Evolutionary conservation across 2,329 filamentous ascomycete species (phyloP), one percentile per base, ranked within the genome.

Genomic region (Penicillium paneum): DNA sequence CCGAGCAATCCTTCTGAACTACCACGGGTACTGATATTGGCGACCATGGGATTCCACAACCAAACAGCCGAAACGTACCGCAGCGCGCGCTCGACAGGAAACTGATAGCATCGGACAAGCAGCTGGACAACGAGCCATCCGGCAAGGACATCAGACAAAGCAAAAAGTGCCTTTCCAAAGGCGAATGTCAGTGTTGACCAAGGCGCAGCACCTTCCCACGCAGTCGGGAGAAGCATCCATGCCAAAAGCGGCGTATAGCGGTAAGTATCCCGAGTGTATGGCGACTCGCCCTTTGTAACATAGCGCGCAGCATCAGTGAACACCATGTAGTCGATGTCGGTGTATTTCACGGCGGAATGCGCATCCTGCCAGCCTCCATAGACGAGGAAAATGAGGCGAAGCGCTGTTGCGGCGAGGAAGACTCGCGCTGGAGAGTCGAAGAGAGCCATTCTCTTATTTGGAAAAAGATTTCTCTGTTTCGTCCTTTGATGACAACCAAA

Each of bases 1-100:
- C 90, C 91, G 8, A 99, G 74, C 12, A 99, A 71, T 0, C 94
- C 94, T 74, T 99, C 94, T 0, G 91, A 94, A 75, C 92, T 97
- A 13, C 94, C 94, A 45, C 94, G 81, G 12, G 94, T 97, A 74
- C 91, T 96, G 67, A 99, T 99, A 35, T 91, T 91, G 0, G 94
- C 94, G 10, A 97, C 94, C 92, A 99, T 97, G 0, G 94, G 94
- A 67, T 99, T 99, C 68, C 97, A 81, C 57, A 97, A 77, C 94
- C 94, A 99, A 36, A 97, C 88, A 61, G 87, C 85, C 0, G 92
- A 88, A 66, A 64, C 62, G 46, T 90, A 97, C 57, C 83, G 85
- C 57, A 92, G 78, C 1, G 91, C 90, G 1, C 78, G 73, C 19
- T 77, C 74, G 8, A 71, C 66, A 2, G 73, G 64, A 77, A 87